Conservation (phyloP, 2,329 filamentous ascomycete genomes). For the Diaporthe sp. region DNA sequence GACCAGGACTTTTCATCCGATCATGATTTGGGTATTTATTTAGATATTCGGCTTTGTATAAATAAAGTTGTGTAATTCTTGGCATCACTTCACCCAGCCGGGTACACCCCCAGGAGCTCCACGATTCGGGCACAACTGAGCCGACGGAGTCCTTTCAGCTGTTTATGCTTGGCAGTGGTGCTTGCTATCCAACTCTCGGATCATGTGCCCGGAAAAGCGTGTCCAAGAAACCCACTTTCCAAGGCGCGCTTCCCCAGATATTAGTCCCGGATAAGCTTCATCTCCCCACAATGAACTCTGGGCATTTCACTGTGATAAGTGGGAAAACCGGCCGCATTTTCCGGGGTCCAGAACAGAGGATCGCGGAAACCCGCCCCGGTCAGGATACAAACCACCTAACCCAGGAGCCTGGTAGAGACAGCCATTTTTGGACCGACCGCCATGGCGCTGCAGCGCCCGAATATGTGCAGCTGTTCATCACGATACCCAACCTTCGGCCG, state of each 20-base stretch:
- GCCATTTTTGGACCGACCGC: not conserved
- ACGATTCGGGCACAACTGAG: slow-evolving; percentile 12
- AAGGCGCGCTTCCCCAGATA: not conserved
- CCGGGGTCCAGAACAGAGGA: not conserved
- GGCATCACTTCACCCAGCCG: not conserved
- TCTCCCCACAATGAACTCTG: not conserved
- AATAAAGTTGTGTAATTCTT: not conserved
- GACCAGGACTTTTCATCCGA: not conserved
- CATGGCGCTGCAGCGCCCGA: not conserved
- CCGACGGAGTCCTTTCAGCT: not conserved
- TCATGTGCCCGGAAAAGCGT: slow-evolving; percentile 20
- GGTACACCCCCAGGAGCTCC: not conserved
- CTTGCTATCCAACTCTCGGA: not conserved
- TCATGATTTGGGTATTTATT: not conserved
- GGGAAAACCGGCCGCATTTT: slow-evolving; percentile 9
- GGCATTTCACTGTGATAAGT: slow-evolving; percentile 13
- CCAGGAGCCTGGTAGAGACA: not conserved
- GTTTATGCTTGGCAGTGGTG: slow-evolving; percentile 13
- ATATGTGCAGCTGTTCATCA: not conserved
- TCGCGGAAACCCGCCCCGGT: slow-evolving; percentile 9
- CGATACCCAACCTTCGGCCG: not conserved
- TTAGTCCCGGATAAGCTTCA: slow-evolving; percentile 19
- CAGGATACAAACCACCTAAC: not conserved
- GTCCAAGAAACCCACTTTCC: slow-evolving; percentile 5
- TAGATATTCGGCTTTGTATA: not conserved